Conservation (phyloP, 78 protist species). For the Pelomyxa schiedti region DNA sequence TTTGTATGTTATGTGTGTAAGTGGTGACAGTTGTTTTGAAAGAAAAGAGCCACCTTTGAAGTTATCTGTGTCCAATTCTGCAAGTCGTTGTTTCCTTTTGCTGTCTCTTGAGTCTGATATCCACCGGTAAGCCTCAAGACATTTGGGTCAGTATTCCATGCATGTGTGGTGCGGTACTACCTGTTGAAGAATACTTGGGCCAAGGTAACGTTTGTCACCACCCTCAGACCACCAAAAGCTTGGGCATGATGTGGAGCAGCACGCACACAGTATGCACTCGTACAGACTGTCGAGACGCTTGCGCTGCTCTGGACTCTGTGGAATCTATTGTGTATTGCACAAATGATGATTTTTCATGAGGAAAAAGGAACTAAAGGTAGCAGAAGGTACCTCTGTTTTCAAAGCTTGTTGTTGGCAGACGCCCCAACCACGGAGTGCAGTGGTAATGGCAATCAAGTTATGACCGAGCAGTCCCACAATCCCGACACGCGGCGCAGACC, state of each 20-base stretch:
- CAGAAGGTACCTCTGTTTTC: too few relatives aligned
- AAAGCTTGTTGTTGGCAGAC: too few relatives aligned
- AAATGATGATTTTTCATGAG: background rate
- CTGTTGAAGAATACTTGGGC: constrained; percentile 84
- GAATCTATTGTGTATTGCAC: background rate
- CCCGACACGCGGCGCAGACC: too few relatives aligned
- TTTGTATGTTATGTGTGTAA: constrained; percentile 4
- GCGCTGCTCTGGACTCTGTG: constrained; percentile 47
- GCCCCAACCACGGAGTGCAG: too few relatives aligned
- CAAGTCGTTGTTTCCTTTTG: constrained; percentile 12
- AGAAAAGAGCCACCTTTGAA: background rate
- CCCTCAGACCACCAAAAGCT: constrained; percentile 83
- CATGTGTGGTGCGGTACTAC: too few relatives aligned
- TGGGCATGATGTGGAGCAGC: constrained; percentile 85
- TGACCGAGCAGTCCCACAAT: too few relatives aligned
- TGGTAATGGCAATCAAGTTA: too few relatives aligned
- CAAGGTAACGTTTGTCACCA: constrained; percentile 61
- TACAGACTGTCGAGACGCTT: constrained; percentile 80
- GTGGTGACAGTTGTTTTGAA: constrained; percentile 4
- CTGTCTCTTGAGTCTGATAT: constrained; percentile 56
- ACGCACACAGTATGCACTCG: constrained; percentile 87
- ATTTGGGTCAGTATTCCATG: too few relatives aligned
- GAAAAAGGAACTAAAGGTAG: too few relatives aligned
- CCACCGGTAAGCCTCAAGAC: constrained; percentile 71
- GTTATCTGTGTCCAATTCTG: constrained; percentile 23